Evolutionary conservation across 1,139 yeast genomes (phyloP).

Genomic region (Yamadazyma sp.): DNA sequence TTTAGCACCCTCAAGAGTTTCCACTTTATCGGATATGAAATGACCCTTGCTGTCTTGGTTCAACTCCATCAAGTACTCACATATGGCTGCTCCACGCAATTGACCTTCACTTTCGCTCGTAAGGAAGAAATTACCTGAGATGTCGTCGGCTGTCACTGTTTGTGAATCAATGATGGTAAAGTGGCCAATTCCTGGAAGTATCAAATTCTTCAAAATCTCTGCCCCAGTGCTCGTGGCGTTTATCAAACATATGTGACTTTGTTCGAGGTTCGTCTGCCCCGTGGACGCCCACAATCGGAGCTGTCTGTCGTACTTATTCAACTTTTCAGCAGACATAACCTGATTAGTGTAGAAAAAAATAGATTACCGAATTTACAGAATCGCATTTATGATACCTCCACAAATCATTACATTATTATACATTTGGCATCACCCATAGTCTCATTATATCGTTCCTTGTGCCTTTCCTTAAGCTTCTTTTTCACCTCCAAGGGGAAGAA

Average conservation of each 20-base stretch:
- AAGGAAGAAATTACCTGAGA: conserved; percentile 65
- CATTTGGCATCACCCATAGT: conserved; percentile 29
- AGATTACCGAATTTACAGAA: too few species aligned
- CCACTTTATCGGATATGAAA: conserved; percentile 21
- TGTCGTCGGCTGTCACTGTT: conserved; percentile 41
- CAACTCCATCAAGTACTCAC: conserved; percentile 49
- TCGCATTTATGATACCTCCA: neutral
- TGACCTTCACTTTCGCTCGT: conserved; percentile 45
- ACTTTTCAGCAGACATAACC: conserved; percentile 37
- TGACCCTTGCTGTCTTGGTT: conserved; percentile 58
- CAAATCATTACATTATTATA: conserved; percentile 20
- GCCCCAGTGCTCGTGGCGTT: conserved; percentile 61
- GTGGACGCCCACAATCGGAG: conserved; percentile 79
- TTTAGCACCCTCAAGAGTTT: conserved; percentile 9
- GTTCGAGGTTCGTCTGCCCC: conserved; percentile 68
- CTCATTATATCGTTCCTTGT: conserved; percentile 49
- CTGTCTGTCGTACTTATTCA: conserved; percentile 77
- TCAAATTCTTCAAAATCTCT: conserved; percentile 75
- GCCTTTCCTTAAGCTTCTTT: conserved; percentile 58
- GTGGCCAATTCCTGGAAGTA: conserved; percentile 76
- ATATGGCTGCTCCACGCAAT: conserved; percentile 39
- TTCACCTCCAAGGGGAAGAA: conserved; percentile 70
- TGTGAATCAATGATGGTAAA: conserved; percentile 58
- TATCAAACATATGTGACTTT: conserved; percentile 61
- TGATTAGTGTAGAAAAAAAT: neutral